phyloP scores from a whole-genome alignment of 768 basidiomycete species.

The Arthromyces matolae region DNA sequence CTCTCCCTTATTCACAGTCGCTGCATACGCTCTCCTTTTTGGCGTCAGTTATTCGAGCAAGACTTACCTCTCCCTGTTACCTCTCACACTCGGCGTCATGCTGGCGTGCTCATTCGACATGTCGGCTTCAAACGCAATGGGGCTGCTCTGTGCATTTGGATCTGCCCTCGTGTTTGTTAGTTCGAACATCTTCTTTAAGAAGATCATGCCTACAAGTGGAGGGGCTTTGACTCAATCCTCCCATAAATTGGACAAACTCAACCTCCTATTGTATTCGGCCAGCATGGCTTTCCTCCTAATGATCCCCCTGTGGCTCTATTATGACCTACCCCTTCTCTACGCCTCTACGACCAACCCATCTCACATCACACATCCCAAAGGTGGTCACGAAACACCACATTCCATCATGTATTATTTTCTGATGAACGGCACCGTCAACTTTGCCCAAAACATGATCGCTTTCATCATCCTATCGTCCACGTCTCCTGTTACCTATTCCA shows the following conservation, averaged over 20 bases:
- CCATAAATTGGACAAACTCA: conserved; percentile 94
- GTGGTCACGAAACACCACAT: conserved; percentile 48
- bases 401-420: conserved; percentile 80
- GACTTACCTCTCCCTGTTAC: conserved; percentile 92
- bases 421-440: conserved; percentile 94
- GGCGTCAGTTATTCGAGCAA: conserved; percentile 88
- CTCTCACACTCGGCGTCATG: conserved; percentile 95
- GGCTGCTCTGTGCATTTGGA: conserved; percentile 93
- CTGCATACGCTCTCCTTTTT: conserved; percentile 91
- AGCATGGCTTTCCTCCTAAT: conserved; percentile 92
- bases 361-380: conserved; percentile 42
- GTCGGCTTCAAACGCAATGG: conserved; percentile 79
- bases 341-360: conserved; percentile 35
- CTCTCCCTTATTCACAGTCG: conserved; percentile 95
- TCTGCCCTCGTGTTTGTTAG: conserved; percentile 96
- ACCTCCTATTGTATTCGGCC: conserved; percentile 91
- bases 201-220: conserved; percentile 78
- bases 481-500: conserved; percentile 97
- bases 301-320: conserved; percentile 93
- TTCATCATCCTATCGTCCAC: conserved; percentile 95
- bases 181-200: conserved; percentile 99
- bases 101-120: conserved; percentile 93
- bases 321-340: conserved; percentile 73
- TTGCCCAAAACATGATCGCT: conserved; percentile 95
- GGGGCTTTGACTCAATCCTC: conserved; percentile 37